Base-by-base conservation (phyloP, 1,139 yeast species). In the Taphrina betulina region DNA sequence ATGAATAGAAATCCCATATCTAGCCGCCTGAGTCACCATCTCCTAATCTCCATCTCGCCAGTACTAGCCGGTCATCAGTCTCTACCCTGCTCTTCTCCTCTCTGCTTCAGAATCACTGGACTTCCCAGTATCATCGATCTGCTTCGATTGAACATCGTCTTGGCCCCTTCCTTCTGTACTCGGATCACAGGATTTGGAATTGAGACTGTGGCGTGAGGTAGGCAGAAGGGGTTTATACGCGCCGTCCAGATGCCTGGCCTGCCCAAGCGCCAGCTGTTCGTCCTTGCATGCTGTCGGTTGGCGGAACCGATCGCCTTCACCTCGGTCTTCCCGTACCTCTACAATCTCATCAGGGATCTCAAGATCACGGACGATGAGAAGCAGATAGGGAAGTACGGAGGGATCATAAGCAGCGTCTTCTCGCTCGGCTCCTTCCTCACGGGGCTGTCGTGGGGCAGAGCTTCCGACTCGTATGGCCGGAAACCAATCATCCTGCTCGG, bases 361-460 rank as follows among this genome's bases (percentile, higher is more conserved):
- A 50, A 52, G 33, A 35, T 52, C 20, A 42, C 56, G 14, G 50
- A 42, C 36, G 46, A 41, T 20, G 56, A 48, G 14, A 53, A 43
- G 45, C 20, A 55, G 17, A 42, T 55, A 24, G 56, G 45, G n/a
- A 28, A 31, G 28, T 55, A 55, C 28, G 58, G 46, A 24, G 61
- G 62, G 3, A 42, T 57, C 43, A 45, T 57, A 10, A 36, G 59
- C 19, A 38, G 62, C 16, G 58, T 52, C 46, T 60, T 58, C 41
- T 53, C 63, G n/a, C 50, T 60, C 7, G 72, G 71, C 58, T 85
- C 81, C 63, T 78, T 80, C 55, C 60, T 80, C 24, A 78, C 80
- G 36, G 77, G 81, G 35, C 74, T 80, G 20, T 74, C 76, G 58
- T 81, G 86, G 86, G 84, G 85, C 14, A 69, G 71, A 38, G 65